Percentiles rank a stretch among this genome's conserved stretches.
These are phyloP conservation scores for Sideroxylon spinosum DNA, from an alignment of 179 eudicot species.

Conservation along the genomic window DNA sequence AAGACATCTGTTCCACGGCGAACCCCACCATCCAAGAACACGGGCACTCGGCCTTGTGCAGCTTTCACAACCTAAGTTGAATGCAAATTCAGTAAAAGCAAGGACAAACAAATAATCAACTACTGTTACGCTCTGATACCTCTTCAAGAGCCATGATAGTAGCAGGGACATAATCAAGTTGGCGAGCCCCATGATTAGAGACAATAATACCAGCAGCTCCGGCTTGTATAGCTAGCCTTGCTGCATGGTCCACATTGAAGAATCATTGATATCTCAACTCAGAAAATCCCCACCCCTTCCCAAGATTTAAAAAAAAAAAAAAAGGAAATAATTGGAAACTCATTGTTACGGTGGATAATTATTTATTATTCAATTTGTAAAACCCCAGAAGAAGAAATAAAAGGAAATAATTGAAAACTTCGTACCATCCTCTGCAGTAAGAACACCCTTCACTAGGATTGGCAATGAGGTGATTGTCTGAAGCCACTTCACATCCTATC, in stretches of 20 bases:
- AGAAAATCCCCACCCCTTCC: no score
- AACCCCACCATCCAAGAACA: slow-evolving; percentile 89
- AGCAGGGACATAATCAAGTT: slow-evolving; percentile 90
- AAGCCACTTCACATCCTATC: slow-evolving; percentile 90
- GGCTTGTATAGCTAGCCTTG: slow-evolving; percentile 63
- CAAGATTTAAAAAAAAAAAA: no score
- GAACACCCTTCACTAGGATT: slow-evolving; percentile 85
- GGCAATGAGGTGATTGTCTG: slow-evolving; percentile 81
- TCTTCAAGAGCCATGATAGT: slow-evolving; percentile 86
- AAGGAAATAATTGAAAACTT: not conserved
- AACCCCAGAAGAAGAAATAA: not conserved
- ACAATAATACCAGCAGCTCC: slow-evolving; percentile 93
- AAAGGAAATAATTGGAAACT: no score
- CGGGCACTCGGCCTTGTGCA: slow-evolving; percentile 77
- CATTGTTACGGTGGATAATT: no score
- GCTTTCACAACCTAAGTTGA: slow-evolving; percentile 69
- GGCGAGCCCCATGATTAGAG: slow-evolving; percentile 94
- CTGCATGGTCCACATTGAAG: slow-evolving; percentile 33
- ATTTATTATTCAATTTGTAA: not conserved
- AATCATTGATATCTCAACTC: not conserved
- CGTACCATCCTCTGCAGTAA: slow-evolving; percentile 85
- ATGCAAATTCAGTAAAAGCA: not conserved
- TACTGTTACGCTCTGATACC: slow-evolving; percentile 31
- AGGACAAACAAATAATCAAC: not conserved
- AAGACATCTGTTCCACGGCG: slow-evolving; percentile 94